These are phyloP conservation scores for Hemerocallis citrina DNA, from an alignment of 106 monocot species.

Conservation along the genomic window DNA sequence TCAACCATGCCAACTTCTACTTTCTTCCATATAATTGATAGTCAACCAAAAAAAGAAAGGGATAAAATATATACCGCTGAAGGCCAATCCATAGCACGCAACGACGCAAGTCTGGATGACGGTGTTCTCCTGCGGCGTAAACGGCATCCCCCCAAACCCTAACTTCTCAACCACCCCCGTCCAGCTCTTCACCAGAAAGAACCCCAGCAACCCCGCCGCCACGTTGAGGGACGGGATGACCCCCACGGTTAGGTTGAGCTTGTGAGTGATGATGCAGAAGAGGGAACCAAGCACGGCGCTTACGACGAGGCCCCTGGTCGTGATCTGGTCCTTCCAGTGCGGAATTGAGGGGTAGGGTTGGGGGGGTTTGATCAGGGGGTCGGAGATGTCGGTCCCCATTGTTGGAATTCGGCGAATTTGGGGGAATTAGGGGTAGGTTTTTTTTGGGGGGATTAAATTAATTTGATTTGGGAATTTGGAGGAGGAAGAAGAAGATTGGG, in stretches of 20 bases:
- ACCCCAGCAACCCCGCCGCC: constrained; percentile 82
- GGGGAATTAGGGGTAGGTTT: background rate
- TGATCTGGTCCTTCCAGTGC: constrained; percentile 82
- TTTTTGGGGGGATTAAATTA: background rate
- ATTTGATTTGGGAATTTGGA: background rate
- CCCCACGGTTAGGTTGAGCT: constrained; percentile 94
- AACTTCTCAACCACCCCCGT: constrained; percentile 39
- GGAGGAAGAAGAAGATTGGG: background rate
- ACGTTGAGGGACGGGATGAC: constrained; percentile 96
- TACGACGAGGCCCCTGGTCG: constrained; percentile 59
- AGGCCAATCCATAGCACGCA: constrained; percentile 92
- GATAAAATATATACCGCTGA: too few species aligned
- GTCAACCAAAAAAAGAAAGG: too few species aligned
- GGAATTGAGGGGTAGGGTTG: constrained; percentile 23
- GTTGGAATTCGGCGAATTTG: too few species aligned
- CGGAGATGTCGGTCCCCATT: constrained; percentile 47
- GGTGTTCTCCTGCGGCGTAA: constrained; percentile 92
- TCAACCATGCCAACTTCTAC: too few species aligned
- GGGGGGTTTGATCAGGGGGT: constrained; percentile 20
- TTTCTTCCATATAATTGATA: too few species aligned
- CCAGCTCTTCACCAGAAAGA: constrained; percentile 85
- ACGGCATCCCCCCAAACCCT: constrained; percentile 45
- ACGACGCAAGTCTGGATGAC: constrained; percentile 97
- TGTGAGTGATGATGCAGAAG: constrained; percentile 93
- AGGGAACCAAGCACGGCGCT: constrained; percentile 70